Conservation (phyloP, 2,329 filamentous ascomycete species). For the Trichoderma breve region DNA sequence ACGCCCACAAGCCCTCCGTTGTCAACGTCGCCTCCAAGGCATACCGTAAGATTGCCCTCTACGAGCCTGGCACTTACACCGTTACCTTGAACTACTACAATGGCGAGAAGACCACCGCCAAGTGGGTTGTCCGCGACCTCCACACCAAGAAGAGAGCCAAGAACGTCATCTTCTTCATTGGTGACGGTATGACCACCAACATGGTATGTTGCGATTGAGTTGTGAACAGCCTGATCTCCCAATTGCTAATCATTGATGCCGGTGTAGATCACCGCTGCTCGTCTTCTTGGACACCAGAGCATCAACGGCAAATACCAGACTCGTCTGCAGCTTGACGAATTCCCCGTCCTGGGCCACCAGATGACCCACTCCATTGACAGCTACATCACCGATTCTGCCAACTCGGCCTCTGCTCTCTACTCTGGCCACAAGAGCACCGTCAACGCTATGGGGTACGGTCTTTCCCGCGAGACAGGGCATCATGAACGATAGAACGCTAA, state of each 20-base stretch:
- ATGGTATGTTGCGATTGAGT: slow-evolving; percentile 45
- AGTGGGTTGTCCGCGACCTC: slow-evolving; percentile 74
- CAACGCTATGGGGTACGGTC: slow-evolving; percentile 66
- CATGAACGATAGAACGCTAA: slow-evolving; percentile 6
- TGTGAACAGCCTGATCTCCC: background rate
- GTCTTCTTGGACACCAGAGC: slow-evolving; percentile 76
- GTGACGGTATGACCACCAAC: slow-evolving; percentile 71
- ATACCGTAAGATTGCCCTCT: slow-evolving; percentile 71
- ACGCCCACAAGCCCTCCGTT: slow-evolving; percentile 64
- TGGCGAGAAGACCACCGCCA: slow-evolving; percentile 67
- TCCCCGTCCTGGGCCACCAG: slow-evolving; percentile 82
- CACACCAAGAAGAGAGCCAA: slow-evolving; percentile 71
- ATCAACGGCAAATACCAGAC: slow-evolving; percentile 83
- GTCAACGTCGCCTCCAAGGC: slow-evolving; percentile 80
- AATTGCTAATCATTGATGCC: background rate
- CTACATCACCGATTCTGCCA: slow-evolving; percentile 85
- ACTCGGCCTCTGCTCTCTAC: slow-evolving; percentile 79
- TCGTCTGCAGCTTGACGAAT: slow-evolving; percentile 74
- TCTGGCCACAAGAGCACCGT: slow-evolving; percentile 81
- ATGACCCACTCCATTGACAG: slow-evolving; percentile 85
- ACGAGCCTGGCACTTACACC: slow-evolving; percentile 76
- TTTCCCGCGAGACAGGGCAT: background rate
- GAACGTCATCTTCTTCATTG: slow-evolving; percentile 84
- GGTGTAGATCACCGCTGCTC: slow-evolving; percentile 65
- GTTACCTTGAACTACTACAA: slow-evolving; percentile 75